phyloP scores from a whole-genome alignment of 768 basidiomycete species.

The Suillus paluster region DNA sequence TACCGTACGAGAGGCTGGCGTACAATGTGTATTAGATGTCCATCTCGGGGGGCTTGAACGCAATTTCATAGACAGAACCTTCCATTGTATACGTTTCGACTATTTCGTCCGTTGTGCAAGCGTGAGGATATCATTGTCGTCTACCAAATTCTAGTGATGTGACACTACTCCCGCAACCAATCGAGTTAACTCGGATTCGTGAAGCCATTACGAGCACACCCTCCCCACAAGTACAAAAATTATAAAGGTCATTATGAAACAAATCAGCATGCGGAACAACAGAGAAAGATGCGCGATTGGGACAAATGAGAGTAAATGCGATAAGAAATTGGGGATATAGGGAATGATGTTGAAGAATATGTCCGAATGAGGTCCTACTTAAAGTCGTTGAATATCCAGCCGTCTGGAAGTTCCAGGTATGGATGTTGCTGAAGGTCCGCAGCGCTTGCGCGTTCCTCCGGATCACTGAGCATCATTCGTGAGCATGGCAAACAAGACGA shows the following conservation, averaged over 20 bases:
- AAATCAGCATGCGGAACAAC: slow-evolving; percentile 11
- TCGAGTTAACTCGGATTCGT: slow-evolving; percentile 27
- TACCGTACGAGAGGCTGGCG: too few relatives aligned
- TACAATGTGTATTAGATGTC: too few relatives aligned
- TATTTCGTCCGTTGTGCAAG: too few relatives aligned
- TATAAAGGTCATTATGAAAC: slow-evolving; percentile 40
- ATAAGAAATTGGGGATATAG: slow-evolving; percentile 32
- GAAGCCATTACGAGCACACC: slow-evolving; percentile 31
- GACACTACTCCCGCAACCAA: neutral
- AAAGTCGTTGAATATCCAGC: slow-evolving; percentile 74
- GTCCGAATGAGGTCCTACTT: slow-evolving; percentile 29
- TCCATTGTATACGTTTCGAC: too few relatives aligned
- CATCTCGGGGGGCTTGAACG: too few relatives aligned
- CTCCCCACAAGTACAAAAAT: slow-evolving; percentile 32
- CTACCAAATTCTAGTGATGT: neutral
- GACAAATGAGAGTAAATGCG: slow-evolving; percentile 27
- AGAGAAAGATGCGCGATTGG: slow-evolving; percentile 16
- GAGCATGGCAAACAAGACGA: slow-evolving; percentile 5
- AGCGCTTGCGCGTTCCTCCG: slow-evolving; percentile 81
- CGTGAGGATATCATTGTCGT: too few relatives aligned
- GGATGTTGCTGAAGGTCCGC: slow-evolving; percentile 79
- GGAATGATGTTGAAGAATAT: slow-evolving; percentile 8
- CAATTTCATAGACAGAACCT: too few relatives aligned
- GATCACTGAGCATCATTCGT: slow-evolving; percentile 55
- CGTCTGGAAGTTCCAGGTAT: slow-evolving; percentile 73